Evolutionary conservation across 1,284 basidiomycete genomes (phyloP), one percentile per base, ranked within the genome.

Genomic region (Moesziomyces sp.): DNA sequence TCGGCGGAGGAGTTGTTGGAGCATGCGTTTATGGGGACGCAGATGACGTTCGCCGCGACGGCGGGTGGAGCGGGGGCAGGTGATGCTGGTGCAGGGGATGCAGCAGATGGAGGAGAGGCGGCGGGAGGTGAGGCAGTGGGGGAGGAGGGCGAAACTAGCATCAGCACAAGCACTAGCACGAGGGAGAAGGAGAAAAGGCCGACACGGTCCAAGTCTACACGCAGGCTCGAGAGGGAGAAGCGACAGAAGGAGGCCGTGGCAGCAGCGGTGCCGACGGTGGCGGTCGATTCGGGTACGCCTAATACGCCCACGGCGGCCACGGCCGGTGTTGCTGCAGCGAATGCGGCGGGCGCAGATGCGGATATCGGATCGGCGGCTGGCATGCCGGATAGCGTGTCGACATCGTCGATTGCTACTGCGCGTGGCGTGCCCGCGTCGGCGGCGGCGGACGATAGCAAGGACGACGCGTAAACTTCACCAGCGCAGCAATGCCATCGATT

Each of bases 21-120:
- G 14, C 80, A 84, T 65, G 50, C 64, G 6, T 84, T 83, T 63
- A 78, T 83, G 59, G 70, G 70, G 4, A 60, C 45, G 1, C 46
- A 67, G 52, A 73, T 73, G 60, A 73, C 70, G 13, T 72, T 72
- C 23, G 21, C 46, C 0, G 30, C 26, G 26, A 7, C 49, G 3
- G 47, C 28, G 4, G 48, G 16, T 1, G 52, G 21, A 1, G 23
- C 10, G 3, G 48, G 24, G 18, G 54, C 24, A 8, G 56, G 23
- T 38, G 65, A 16, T 16, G 59, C 50, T 1, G 48, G 24, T 40
- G 52, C 23, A 0, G 46, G 42, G 6, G 42, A 11, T 13, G 49
- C 35, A 6, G 34, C 4, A 1, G 54, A 30, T 11, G 59, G 44
- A 0, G 55, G 30, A 9, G 55, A 19, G 4, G 57, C 34, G 16